phyloP scores from a whole-genome alignment of 1,284 basidiomycete species.

The Ganoderma leucocontextum region DNA sequence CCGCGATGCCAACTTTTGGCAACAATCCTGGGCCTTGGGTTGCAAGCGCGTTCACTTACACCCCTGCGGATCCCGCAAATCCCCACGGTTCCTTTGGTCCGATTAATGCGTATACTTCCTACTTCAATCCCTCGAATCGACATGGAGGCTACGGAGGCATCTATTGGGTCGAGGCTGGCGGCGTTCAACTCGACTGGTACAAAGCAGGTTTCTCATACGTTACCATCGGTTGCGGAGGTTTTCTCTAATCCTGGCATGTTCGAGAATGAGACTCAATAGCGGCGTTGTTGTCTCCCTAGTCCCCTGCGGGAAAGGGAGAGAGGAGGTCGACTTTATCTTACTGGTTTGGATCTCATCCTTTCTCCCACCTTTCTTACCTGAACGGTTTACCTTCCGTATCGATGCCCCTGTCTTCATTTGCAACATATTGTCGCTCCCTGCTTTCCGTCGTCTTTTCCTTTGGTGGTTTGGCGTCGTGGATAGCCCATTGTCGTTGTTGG shows the following conservation, averaged over 20 bases:
- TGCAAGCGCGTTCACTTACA: slow-evolving; percentile 20
- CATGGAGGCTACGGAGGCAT: slow-evolving; percentile 10
- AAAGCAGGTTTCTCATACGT: slow-evolving; percentile 16
- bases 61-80: slow-evolving; percentile 28
- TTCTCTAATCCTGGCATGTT: slow-evolving; percentile 30
- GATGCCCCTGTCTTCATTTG: slow-evolving; percentile 27
- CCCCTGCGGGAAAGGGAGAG: slow-evolving; percentile 38
- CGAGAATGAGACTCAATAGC: slow-evolving; percentile 28
- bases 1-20: slow-evolving; percentile 33
- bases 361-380: slow-evolving; percentile 24
- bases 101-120: slow-evolving; percentile 8
- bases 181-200: slow-evolving; percentile 16
- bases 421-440: slow-evolving; percentile 21
- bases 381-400: slow-evolving; percentile 29
- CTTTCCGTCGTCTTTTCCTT: slow-evolving; percentile 17
- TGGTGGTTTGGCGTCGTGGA: slow-evolving; percentile 28
- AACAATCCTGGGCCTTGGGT: slow-evolving; percentile 27
- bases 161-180: slow-evolving; percentile 18
- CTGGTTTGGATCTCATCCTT: slow-evolving; percentile 28
- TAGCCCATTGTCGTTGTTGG: slow-evolving; percentile 30
- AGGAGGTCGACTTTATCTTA: slow-evolving; percentile 29
- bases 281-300: slow-evolving; percentile 37
- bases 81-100: slow-evolving; percentile 14
- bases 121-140: slow-evolving; percentile 18
- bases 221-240: slow-evolving; percentile 32